These are phyloP conservation scores for Sphaerulina musiva DNA, from an alignment of 2,329 filamentous ascomycete species.

Conservation along the genomic window DNA sequence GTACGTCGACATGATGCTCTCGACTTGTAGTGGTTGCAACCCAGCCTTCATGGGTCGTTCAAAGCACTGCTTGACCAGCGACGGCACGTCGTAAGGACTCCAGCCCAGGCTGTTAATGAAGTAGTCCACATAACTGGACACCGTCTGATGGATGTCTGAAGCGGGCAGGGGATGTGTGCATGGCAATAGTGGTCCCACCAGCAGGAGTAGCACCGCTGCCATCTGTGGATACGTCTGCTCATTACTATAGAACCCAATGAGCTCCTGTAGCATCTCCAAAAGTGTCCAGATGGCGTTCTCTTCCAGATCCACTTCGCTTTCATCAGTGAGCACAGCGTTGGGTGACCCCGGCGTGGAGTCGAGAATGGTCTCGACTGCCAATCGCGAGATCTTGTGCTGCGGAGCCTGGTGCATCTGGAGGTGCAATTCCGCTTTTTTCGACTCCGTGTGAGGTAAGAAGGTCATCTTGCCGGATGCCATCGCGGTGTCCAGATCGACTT, in stretches of 20 bases:
- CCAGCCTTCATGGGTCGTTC: slow-evolving; percentile 39
- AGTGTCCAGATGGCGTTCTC: slow-evolving; percentile 35
- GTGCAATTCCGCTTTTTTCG: background rate
- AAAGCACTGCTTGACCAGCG: slow-evolving; percentile 37
- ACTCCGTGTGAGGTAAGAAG: background rate
- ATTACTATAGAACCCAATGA: slow-evolving; percentile 39
- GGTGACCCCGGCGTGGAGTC: slow-evolving; percentile 6
- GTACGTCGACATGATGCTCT: slow-evolving; percentile 51
- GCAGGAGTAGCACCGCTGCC: slow-evolving; percentile 42
- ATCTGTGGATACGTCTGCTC: slow-evolving; percentile 43
- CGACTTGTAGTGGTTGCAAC: slow-evolving; percentile 47
- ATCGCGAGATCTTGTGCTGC: slow-evolving; percentile 6
- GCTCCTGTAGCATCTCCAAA: slow-evolving; percentile 38
- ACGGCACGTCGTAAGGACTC: slow-evolving; percentile 32
- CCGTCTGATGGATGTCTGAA: slow-evolving; percentile 30
- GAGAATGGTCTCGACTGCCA: slow-evolving; percentile 8
- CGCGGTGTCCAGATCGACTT: background rate
- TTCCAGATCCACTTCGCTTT: slow-evolving; percentile 25
- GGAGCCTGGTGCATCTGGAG: background rate
- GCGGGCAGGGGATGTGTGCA: slow-evolving; percentile 35
- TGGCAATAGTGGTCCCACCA: slow-evolving; percentile 43
- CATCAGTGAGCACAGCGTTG: slow-evolving; percentile 10
- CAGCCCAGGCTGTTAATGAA: slow-evolving; percentile 34
- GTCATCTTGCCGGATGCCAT: background rate
- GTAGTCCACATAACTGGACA: slow-evolving; percentile 37